phyloP scores from a whole-genome alignment of 192 early-diverging fungal species.

The Endogone sp. region DNA sequence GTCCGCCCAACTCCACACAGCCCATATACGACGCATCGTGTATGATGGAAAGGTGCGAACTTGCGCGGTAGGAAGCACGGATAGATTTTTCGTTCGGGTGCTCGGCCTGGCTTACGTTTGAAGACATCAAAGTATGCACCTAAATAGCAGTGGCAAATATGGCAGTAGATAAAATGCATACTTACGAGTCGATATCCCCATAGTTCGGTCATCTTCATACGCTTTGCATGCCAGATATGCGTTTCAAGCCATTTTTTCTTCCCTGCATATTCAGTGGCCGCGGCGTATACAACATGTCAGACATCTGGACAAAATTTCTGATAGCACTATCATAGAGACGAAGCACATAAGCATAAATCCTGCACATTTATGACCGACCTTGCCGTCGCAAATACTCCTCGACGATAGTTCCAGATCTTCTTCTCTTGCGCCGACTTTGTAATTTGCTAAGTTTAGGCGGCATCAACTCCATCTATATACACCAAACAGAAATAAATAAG shows the following conservation, averaged over 20 bases:
- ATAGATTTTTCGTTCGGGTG: conserved; percentile 85
- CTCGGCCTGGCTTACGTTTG: conserved; percentile 65
- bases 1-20: conserved; percentile 69
- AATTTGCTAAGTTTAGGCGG: conserved; percentile 2
- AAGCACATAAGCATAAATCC: neutral
- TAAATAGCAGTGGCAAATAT: conserved; percentile 5
- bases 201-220: conserved; percentile 87
- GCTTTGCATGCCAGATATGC: conserved; percentile 97
- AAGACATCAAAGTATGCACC: neutral
- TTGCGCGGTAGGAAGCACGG: conserved; percentile 70
- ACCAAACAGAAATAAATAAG: conserved; percentile 8
- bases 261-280: conserved; percentile 13
- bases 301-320: too few relatives aligned
- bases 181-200: conserved; percentile 79
- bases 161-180: neutral
- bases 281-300: too few relatives aligned
- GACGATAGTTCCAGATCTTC: conserved; percentile 33
- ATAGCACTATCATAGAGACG: neutral
- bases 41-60: conserved; percentile 67
- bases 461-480: conserved; percentile 9
- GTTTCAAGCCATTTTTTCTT: conserved; percentile 90
- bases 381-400: conserved; percentile 51
- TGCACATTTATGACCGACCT: conserved; percentile 6
- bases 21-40: conserved; percentile 84
- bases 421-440: conserved; percentile 21